phyloP scores from a whole-genome alignment of 768 basidiomycete genomes.

The Russula foetens region DNA sequence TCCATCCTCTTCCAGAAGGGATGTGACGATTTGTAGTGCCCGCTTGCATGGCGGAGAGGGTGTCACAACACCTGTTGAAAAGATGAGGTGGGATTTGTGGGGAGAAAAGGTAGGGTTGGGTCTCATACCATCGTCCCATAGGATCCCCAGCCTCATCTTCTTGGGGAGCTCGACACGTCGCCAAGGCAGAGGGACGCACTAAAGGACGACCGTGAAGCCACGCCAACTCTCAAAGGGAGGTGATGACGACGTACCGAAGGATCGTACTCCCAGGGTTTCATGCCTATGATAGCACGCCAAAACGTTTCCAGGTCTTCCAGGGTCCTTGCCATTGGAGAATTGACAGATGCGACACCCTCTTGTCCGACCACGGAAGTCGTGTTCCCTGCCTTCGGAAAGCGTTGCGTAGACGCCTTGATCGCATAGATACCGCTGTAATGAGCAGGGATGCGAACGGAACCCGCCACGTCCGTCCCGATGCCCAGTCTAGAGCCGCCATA shows the following conservation, averaged over 20 bases:
- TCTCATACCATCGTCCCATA: conserved; percentile 47
- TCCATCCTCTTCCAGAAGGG: conserved; percentile 36
- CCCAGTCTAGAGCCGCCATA: conserved; percentile 33
- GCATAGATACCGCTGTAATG: conserved; percentile 59
- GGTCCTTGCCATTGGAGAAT: conserved; percentile 55
- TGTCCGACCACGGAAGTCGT: conserved; percentile 42
- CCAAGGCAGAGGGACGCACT: conserved; percentile 32
- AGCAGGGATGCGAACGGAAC: conserved; percentile 57
- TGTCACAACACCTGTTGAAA: conserved; percentile 39
- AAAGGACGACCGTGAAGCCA: neutral
- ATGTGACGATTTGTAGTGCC: conserved; percentile 41
- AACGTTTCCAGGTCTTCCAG: conserved; percentile 56
- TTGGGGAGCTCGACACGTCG: conserved; percentile 19
- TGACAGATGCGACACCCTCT: conserved; percentile 45
- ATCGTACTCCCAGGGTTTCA: conserved; percentile 63
- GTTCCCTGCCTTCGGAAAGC: conserved; percentile 49
- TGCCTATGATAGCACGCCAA: conserved; percentile 52
- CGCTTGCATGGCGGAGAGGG: conserved; percentile 54
- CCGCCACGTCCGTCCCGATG: conserved; percentile 63
- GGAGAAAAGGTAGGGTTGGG: neutral
- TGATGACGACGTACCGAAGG: conserved; percentile 30
- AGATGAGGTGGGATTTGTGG: neutral
- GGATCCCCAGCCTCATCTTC: conserved; percentile 11
- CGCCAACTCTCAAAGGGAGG: neutral
- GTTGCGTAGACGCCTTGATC: conserved; percentile 47